Evolutionary conservation across 176 grass and related monocot species (phyloP).

Genomic region (Eragrostis nindensis): DNA sequence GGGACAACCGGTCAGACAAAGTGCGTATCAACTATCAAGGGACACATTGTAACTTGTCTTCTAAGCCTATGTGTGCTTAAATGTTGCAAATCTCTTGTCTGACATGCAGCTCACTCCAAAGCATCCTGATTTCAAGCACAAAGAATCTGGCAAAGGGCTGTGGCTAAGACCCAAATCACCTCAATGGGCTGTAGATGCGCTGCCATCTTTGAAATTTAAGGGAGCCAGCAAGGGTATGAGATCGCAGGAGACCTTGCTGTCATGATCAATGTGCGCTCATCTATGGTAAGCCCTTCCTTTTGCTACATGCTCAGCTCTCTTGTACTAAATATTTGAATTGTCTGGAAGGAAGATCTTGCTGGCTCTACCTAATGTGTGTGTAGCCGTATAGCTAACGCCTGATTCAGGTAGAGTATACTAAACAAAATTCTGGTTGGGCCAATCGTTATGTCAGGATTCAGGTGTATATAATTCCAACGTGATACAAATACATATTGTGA

Average conservation of each 20-base stretch:
- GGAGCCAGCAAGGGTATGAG: conserved; percentile 7
- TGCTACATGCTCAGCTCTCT: neutral
- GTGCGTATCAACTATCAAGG: conserved; percentile 8
- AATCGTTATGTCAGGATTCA: neutral
- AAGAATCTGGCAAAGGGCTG: conserved; percentile 55
- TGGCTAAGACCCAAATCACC: conserved; percentile 62
- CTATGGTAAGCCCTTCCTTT: conserved; percentile 11
- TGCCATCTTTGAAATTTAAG: conserved; percentile 50
- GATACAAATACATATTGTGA: conserved; percentile 11
- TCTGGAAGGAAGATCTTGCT: neutral
- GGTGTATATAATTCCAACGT: conserved; percentile 32
- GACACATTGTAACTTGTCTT: neutral
- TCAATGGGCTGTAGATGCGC: conserved; percentile 47
- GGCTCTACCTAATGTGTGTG: neutral
- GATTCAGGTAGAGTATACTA: conserved; percentile 29
- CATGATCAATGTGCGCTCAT: conserved; percentile 38
- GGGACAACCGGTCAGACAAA: conserved; percentile 78
- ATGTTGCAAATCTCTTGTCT: conserved; percentile 4
- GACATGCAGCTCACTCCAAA: conserved; percentile 45
- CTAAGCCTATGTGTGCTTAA: conserved; percentile 24
- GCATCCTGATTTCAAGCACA: conserved; percentile 79
- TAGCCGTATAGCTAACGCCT: neutral
- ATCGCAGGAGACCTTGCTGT: conserved; percentile 50
- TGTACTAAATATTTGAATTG: conserved; percentile 3
- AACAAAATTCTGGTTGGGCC: neutral